Percentiles rank a stretch among this genome's conserved stretches.
These are phyloP conservation scores for Termitomyces sp. DNA, from an alignment of 768 basidiomycete genomes.

Conservation along the genomic window DNA sequence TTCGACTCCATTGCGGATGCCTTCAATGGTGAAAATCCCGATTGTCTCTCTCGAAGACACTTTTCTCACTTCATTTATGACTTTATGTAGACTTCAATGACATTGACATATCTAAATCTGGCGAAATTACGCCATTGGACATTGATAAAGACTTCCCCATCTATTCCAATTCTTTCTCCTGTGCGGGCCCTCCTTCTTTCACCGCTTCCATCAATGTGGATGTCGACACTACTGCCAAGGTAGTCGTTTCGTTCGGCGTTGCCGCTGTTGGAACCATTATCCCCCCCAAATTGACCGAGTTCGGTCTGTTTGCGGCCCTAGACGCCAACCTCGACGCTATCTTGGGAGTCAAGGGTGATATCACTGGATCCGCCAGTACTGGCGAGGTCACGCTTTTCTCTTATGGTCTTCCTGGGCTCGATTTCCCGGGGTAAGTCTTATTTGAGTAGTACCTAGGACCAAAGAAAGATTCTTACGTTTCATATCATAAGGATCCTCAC, in stretches of 20 bases:
- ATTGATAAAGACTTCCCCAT: slow-evolving; percentile 29
- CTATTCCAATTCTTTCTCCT: slow-evolving; percentile 24
- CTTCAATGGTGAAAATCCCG: no score
- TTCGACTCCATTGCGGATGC: no score
- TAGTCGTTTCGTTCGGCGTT: slow-evolving; percentile 32
- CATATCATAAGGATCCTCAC: no score
- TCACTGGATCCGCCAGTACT: no score
- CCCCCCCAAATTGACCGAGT: slow-evolving; percentile 36
- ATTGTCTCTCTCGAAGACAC: no score
- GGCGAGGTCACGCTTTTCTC: no score
- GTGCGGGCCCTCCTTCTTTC: slow-evolving; percentile 17
- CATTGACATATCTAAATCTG: slow-evolving; percentile 26
- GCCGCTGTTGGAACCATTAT: slow-evolving; percentile 41
- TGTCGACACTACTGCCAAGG: slow-evolving; percentile 29
- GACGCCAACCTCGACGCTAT: slow-evolving; percentile 19
- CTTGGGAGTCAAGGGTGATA: not conserved
- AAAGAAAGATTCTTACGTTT: no score
- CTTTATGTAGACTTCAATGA: slow-evolving; percentile 9
- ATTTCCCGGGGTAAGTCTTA: no score
- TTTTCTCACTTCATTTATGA: no score
- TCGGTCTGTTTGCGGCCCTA: slow-evolving; percentile 30
- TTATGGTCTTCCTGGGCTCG: no score
- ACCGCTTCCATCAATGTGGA: slow-evolving; percentile 24
- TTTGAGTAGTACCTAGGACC: no score
- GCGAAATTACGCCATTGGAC: slow-evolving; percentile 20